A percentile compares a stretch with the other conserved stretches of the same genome.
These are phyloP conservation scores for Penicillium sp. DNA, from an alignment of 2,329 filamentous ascomycete genomes.

Conservation along the genomic window DNA sequence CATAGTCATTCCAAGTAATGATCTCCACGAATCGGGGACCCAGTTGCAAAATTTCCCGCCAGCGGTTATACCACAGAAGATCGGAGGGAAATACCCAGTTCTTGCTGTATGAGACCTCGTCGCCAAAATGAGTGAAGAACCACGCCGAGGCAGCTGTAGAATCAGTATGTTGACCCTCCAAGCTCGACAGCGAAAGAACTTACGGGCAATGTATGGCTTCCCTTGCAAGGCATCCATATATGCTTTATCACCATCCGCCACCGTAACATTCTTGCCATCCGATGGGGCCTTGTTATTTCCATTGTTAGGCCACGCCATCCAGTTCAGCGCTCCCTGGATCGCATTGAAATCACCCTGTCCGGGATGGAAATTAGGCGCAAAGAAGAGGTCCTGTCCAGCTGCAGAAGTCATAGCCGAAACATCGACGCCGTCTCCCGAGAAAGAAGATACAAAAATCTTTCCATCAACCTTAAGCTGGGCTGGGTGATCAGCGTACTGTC, in stretches of 20 bases:
- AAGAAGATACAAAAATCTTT: slow-evolving; percentile 55
- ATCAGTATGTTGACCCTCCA: background rate
- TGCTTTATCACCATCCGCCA: slow-evolving; percentile 38
- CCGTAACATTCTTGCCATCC: slow-evolving; percentile 38
- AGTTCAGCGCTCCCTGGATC: slow-evolving; percentile 46
- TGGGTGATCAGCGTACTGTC: slow-evolving; percentile 43
- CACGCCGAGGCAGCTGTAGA: slow-evolving; percentile 44
- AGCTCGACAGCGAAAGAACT: slow-evolving; percentile 17
- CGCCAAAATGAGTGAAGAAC: slow-evolving; percentile 54
- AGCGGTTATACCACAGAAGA: slow-evolving; percentile 45
- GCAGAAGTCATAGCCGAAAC: slow-evolving; percentile 42
- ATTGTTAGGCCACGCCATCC: slow-evolving; percentile 46
- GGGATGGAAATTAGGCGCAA: slow-evolving; percentile 52
- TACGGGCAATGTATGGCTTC: slow-evolving; percentile 52
- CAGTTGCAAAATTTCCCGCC: slow-evolving; percentile 44
- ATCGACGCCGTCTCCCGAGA: slow-evolving; percentile 50
- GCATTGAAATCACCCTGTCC: slow-evolving; percentile 36
- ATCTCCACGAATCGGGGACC: slow-evolving; percentile 51
- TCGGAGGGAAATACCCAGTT: slow-evolving; percentile 53
- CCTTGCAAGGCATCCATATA: slow-evolving; percentile 34
- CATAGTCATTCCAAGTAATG: slow-evolving; percentile 53
- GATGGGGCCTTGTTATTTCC: slow-evolving; percentile 52
- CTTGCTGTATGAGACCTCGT: slow-evolving; percentile 48
- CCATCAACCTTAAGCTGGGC: slow-evolving; percentile 52
- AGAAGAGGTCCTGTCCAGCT: slow-evolving; percentile 48